A percentile compares a stretch with the other conserved stretches of the same genome.
phyloP scores from a whole-genome alignment of 139 green algal species.

The Micromonas commoda region DNA sequence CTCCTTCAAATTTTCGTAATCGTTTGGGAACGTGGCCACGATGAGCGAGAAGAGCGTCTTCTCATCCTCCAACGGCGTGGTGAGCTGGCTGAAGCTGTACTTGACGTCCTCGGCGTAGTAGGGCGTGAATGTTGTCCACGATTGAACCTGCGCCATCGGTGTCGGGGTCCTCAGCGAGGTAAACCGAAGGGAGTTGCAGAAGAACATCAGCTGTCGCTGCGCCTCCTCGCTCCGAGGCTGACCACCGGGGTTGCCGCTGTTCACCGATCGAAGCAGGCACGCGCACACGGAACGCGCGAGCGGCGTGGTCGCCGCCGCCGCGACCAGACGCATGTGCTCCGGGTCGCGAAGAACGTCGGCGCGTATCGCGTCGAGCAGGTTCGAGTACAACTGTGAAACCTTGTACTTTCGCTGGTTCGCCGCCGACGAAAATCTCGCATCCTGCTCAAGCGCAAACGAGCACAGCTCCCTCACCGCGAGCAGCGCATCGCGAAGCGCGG shows the following conservation, averaged over 20 bases:
- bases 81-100: slow-evolving; percentile 39
- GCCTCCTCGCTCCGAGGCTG: slow-evolving; percentile 59
- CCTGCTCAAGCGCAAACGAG: neutral
- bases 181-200: slow-evolving; percentile 58
- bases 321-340: slow-evolving; percentile 28
- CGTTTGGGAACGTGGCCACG: neutral
- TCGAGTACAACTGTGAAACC: slow-evolving; percentile 37
- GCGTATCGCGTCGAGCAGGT: slow-evolving; percentile 36
- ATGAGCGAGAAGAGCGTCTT: slow-evolving; percentile 25
- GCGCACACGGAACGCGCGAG: slow-evolving; percentile 15
- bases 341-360: slow-evolving; percentile 45
- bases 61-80: slow-evolving; percentile 13
- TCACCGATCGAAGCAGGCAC: slow-evolving; percentile 50
- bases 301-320: slow-evolving; percentile 1
- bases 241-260: slow-evolving; percentile 41
- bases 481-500: slow-evolving; percentile 5
- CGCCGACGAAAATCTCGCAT: neutral
- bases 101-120: slow-evolving; percentile 67
- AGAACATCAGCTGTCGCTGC: slow-evolving; percentile 64
- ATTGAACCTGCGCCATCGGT: slow-evolving; percentile 54
- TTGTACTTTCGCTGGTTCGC: neutral
- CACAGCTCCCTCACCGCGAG: slow-evolving; percentile 6
- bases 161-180: slow-evolving; percentile 49
- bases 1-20: slow-evolving; percentile 27
- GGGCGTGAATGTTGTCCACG: slow-evolving; percentile 60